Conservation (phyloP, 805 yeast genomes). For the Yamadazyma scolyti region DNA sequence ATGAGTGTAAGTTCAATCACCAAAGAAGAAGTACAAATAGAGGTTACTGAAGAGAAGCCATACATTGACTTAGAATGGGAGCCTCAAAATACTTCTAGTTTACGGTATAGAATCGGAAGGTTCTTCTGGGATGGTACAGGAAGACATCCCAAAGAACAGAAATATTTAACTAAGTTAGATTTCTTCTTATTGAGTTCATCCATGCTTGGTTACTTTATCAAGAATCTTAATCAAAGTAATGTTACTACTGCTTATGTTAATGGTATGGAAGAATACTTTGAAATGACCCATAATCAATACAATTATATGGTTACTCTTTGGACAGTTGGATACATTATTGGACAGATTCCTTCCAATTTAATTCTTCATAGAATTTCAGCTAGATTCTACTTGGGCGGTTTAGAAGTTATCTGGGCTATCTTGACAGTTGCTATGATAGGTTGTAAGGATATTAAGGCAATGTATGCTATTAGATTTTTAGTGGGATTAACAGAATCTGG, state of each 20-base stretch:
- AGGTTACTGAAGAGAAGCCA: constrained; percentile 3
- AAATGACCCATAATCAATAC: constrained; percentile 40
- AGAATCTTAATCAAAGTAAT: constrained; percentile 40
- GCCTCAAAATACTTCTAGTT: not conserved
- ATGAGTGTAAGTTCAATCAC: too few relatives aligned
- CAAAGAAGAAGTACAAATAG: not conserved
- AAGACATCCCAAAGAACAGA: constrained; percentile 33
- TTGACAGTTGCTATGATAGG: constrained; percentile 24
- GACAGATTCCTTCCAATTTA: constrained; percentile 46
- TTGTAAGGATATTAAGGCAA: constrained; percentile 16
- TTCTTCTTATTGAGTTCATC: constrained; percentile 52
- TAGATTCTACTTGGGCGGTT: constrained; percentile 31
- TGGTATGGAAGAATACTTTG: constrained; percentile 43
- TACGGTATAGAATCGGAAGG: constrained; percentile 9
- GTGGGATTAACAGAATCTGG: constrained; percentile 47
- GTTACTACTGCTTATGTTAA: constrained; percentile 44
- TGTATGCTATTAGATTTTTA: constrained; percentile 31
- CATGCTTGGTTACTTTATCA: constrained; percentile 49
- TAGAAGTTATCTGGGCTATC: constrained; percentile 31
- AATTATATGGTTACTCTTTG: constrained; percentile 42
- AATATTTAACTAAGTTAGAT: constrained; percentile 32
- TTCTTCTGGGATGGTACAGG: constrained; percentile 38
- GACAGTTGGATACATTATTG: constrained; percentile 51
- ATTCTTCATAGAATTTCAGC: constrained; percentile 33
- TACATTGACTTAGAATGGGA: constrained; percentile 3